Base-by-base conservation (phyloP, 495 filamentous ascomycete species). In the Cryomyces minteri region DNA sequence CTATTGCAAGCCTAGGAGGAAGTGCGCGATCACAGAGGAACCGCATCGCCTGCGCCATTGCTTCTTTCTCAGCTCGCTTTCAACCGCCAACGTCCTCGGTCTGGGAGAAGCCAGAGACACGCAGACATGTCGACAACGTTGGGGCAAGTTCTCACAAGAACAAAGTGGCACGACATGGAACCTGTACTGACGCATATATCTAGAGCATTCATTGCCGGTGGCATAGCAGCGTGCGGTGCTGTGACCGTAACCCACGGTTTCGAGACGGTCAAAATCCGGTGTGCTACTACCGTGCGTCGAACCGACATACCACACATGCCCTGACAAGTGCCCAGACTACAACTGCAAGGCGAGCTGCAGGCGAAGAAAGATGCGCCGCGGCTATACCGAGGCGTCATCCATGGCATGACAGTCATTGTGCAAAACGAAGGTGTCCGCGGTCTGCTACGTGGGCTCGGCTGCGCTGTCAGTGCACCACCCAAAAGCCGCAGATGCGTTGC, bases 221-320 rank as follows among this genome's bases (percentile, higher is more conserved):
- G 90, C 49, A 82, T 96, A 58, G 90, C 90, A 52, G 90, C 92
- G 44, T 94, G 87, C 64, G 90, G 90, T 51, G 90, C 90, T 44
- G 92, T 99, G 43, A 96, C 90, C 4, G 88, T 92, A 40, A 99
- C 90, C 36, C 90, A 99, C 62, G 84, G 86, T 48, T 95, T 96
- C 67, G 90, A 99, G 65, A 96, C 90, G 5, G 86, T 96, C 47
- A 99, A 99, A 76, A 99, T 96, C 59, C 84, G 88, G 82, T 88
- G 57, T 44, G 66, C 44, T 8, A 10, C 33, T 31, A 9, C 14
- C n/a, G 8, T 12, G 34, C 2, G 32, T 33, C 46, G 31, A 31
- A 14, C 10, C n/a, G 30, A 29, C 43, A 47, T 18, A 38, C 10
- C 36, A 29, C 12, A n/a, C 25, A 31, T 14, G 37, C 31, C 47